Evolutionary conservation across 2,329 filamentous ascomycete species (phyloP), one percentile per base, ranked within the genome.

Genomic region (Xylariaceae sp.): DNA sequence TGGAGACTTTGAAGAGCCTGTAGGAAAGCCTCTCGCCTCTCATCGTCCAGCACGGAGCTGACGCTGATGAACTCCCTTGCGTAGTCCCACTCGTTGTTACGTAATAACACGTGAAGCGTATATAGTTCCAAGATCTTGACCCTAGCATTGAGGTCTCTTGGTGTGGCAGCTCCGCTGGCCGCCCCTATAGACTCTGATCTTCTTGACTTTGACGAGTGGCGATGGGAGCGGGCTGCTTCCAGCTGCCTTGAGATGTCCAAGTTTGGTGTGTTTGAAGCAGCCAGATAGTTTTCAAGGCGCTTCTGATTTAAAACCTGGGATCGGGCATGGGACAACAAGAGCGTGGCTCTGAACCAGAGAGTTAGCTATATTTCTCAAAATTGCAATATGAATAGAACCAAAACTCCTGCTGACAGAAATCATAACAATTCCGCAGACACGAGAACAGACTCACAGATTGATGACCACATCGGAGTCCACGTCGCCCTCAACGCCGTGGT

Each of bases 81-180:
- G 63, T 97, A 97, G 53, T 96, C 90, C 94, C 94, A 99, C 72
- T 97, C 91, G 50, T 90, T 86, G 62, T 97, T 97, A 48, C 90
- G 82, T 5, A 93, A 85, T n/a, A 99, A 82, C 7, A 97, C 90
- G 66, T 99, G 94, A 5, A 99, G 80, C 1, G 91, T 95, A 70
- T 97, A 99, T 9, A 99, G 79, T 72, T 99, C 94, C 46, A 99
- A 82, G 40, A 99, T 89, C 74, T 95, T 96, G 58, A 97, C 86
- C 42, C 91, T 82, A 5, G 90, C 86, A 60, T 89, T 87, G 34
- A 96, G 81, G 66, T 96, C 90, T 56, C 89, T 84, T 0, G 90
- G 90, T 0, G 90, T 95, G 66, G 90, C 86, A 39, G 90, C 86
- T 53, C 89, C 90, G 54, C 81, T 83, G 14, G 74, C 58, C 31